These are phyloP conservation scores for Colletotrichum coccodes DNA, from an alignment of 2,329 filamentous ascomycete genomes.

Conservation along the genomic window DNA sequence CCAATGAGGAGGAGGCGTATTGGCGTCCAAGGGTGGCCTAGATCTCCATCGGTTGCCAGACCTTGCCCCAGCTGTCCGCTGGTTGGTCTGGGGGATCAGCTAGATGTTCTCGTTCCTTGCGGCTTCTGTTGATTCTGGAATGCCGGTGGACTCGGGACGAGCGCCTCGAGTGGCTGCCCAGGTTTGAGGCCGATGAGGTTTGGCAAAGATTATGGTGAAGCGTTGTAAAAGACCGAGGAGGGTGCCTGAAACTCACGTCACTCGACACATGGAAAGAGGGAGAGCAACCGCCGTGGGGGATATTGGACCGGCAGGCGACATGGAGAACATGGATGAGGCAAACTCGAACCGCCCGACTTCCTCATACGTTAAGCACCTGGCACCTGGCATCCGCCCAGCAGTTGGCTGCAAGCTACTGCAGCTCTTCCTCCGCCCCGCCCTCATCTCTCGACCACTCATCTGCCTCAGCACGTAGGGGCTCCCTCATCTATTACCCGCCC, in stretches of 20 bases:
- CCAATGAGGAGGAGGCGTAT: slow-evolving; percentile 35
- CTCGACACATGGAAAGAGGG: neutral
- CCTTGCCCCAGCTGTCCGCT: slow-evolving; percentile 9
- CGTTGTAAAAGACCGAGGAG: neutral
- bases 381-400: neutral
- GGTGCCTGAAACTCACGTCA: neutral
- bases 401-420: neutral
- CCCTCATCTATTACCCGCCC: slow-evolving; percentile 1
- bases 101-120: neutral
- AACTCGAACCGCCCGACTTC: slow-evolving; percentile 1
- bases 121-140: neutral
- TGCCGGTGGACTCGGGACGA: neutral
- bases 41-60: slow-evolving; percentile 14
- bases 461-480: neutral
- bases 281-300: neutral
- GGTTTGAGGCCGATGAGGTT: neutral
- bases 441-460: neutral
- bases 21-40: slow-evolving; percentile 5
- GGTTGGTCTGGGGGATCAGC: slow-evolving; percentile 1
- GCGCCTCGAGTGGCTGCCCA: neutral
- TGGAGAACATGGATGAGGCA: slow-evolving; percentile 8
- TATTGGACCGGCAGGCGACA: neutral
- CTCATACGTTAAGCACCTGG: neutral
- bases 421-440: neutral
- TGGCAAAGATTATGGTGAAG: neutral